Evolutionary conservation across 805 yeast species (phyloP).

Genomic region (Ogataea philodendri): DNA sequence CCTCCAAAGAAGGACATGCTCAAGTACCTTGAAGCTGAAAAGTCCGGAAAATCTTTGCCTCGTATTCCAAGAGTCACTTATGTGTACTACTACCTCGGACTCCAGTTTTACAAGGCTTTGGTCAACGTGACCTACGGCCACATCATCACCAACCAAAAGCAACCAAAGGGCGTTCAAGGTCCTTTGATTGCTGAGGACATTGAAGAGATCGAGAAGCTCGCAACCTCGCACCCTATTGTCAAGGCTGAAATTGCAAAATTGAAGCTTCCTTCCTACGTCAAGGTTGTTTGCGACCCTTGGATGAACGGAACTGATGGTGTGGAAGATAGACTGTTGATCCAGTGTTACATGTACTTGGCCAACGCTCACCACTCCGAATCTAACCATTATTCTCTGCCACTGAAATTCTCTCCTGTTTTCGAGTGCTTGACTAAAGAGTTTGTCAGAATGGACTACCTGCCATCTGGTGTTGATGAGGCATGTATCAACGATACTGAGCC

Average conservation of each 20-base stretch:
- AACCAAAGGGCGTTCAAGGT: conserved; percentile 64
- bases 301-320: conserved; percentile 73
- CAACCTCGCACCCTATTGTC: conserved; percentile 54
- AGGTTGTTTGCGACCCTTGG: conserved; percentile 75
- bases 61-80: conserved; percentile 66
- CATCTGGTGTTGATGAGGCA: conserved; percentile 67
- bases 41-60: conserved; percentile 50
- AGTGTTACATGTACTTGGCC: conserved; percentile 71
- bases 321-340: conserved; percentile 61
- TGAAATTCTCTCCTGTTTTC: conserved; percentile 72
- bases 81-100: conserved; percentile 59
- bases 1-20: conserved; percentile 78
- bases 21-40: conserved; percentile 66
- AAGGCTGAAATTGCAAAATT: conserved; percentile 65
- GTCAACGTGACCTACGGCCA: conserved; percentile 63
- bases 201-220: conserved; percentile 48
- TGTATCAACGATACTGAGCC: conserved; percentile 52
- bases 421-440: conserved; percentile 59
- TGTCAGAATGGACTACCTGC: conserved; percentile 70
- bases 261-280: conserved; percentile 53
- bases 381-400: conserved; percentile 73
- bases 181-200: conserved; percentile 70
- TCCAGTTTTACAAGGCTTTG: conserved; percentile 65
- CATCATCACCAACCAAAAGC: conserved; percentile 51
- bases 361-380: conserved; percentile 66